A percentile compares a stretch with the other conserved stretches of the same genome.
These are phyloP conservation scores for Cadophora malorum DNA, from an alignment of 2,329 filamentous ascomycete genomes.

Conservation along the genomic window DNA sequence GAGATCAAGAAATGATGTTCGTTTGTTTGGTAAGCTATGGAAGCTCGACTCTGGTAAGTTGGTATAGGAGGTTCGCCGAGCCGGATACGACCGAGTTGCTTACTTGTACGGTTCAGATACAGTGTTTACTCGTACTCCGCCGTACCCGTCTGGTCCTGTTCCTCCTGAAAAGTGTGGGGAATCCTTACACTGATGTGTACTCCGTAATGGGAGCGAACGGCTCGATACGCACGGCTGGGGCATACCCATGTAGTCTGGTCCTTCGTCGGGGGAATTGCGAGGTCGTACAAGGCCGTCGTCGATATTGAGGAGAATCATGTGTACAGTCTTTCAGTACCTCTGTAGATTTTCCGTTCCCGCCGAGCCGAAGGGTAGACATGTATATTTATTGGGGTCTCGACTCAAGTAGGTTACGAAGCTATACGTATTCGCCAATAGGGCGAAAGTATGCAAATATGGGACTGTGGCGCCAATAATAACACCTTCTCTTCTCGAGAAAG, in stretches of 20 bases:
- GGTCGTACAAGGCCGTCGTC: neutral
- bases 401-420: neutral
- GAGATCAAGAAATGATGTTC: neutral
- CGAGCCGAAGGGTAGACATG: neutral
- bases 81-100: neutral
- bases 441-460: neutral
- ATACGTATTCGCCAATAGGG: neutral
- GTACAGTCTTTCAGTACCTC: neutral
- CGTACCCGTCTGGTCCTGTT: neutral
- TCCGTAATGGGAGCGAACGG: neutral
- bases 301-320: neutral
- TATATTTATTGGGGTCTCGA: neutral
- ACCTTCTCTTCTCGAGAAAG: neutral
- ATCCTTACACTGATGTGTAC: neutral
- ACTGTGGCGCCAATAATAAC: constrained; percentile 5
- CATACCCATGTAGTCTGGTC: neutral
- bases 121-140: neutral
- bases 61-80: neutral
- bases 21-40: neutral
- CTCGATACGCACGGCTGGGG: constrained; percentile 3
- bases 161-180: neutral
- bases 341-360: neutral
- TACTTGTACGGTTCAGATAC: neutral
- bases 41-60: neutral
- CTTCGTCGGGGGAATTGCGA: neutral